Evolutionary conservation across 306 rosid genomes (phyloP), one percentile per base, ranked within the genome.

Genomic region (Mimosa bimucronata): DNA sequence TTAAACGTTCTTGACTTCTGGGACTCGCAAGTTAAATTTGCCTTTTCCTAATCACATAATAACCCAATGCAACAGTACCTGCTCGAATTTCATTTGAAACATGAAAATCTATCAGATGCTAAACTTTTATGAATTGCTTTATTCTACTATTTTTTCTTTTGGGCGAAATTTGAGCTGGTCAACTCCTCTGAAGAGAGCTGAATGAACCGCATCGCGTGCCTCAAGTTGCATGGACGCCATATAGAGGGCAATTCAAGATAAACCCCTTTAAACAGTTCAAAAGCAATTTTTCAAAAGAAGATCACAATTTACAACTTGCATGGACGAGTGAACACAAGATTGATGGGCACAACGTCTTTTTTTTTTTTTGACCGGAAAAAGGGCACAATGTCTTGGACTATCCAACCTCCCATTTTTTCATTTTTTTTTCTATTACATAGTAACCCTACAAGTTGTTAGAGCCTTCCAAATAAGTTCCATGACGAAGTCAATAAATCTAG

Each of bases 251-350:
- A 14, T 10, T 44, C 3, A 44, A 12, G 48, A 3, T 12, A 44
- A 10, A 44, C 50, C 50, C 18, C 74, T 14, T 25, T 53, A 16
- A 64, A 48, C 44, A 26, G 58, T 55, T n/a, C 19, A 2, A 55
- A 55, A 3, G 5, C 61, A 53, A 9, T 53, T n/a, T 6, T 34
- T 34, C 5, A n/a, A 55, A 21, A 55, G 18, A 21, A 28, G 44
- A 42, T 44, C 71, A n/a, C 55, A 76, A 76, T 70, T 58, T 69
- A 69, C 73, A 76, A 58, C 9, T 18, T 31, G 9, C 23, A 69
- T 15, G 58, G 52, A 31, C 61, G 18, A 21, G 66, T 16, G 28
- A 21, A 30, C 37, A 52, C 29, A 42, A 45, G 41, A 21, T 55
- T 71, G 42, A 72, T 61, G 18, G 55, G 64, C 11, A 80, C 48